Base-by-base conservation (phyloP, 2,329 filamentous ascomycete genomes). In the Neocatenulostroma microsporum region DNA sequence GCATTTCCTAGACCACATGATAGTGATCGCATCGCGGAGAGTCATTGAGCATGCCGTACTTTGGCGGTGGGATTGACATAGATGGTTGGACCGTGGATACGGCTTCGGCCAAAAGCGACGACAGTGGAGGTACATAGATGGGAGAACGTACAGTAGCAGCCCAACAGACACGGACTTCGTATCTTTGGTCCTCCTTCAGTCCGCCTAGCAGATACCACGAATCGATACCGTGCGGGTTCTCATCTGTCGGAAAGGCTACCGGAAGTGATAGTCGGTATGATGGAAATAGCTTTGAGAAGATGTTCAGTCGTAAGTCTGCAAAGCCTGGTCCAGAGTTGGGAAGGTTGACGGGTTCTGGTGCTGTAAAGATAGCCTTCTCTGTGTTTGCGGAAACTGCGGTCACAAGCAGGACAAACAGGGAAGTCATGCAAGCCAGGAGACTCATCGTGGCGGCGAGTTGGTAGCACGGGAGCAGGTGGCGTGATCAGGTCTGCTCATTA, bases 81-180 rank as follows among this genome's bases (percentile, higher is more conserved):
- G n/a, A n/a, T n/a, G n/a, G n/a, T n/a, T n/a, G n/a, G n/a, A n/a
- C n/a, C n/a, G n/a, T n/a, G n/a, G n/a, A n/a, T n/a, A n/a, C n/a
- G n/a, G n/a, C n/a, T n/a, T n/a, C n/a, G n/a, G n/a, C n/a, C n/a
- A n/a, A n/a, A n/a, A n/a, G n/a, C n/a, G n/a, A n/a, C n/a, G n/a
- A n/a, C n/a, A n/a, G n/a, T n/a, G n/a, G n/a, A n/a, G n/a, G n/a
- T n/a, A 8, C n/a, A n/a, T n/a, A n/a, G n/a, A n/a, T n/a, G n/a
- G n/a, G n/a, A n/a, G n/a, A 30, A 72, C 83, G 63, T 72, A 94
- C 89, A 42, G 82, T 91, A 26, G 91, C 91, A 42, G 86, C 73
- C 88, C 89, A 98, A 65, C 89, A 96, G 41, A 95, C 72, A 37
- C 91, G 79, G 32, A 94, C 74, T 67, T 98, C 91, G 69, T 96